phyloP scores from a whole-genome alignment of 129 eudicot genomes.

The Gnaphalium uliginosum region DNA sequence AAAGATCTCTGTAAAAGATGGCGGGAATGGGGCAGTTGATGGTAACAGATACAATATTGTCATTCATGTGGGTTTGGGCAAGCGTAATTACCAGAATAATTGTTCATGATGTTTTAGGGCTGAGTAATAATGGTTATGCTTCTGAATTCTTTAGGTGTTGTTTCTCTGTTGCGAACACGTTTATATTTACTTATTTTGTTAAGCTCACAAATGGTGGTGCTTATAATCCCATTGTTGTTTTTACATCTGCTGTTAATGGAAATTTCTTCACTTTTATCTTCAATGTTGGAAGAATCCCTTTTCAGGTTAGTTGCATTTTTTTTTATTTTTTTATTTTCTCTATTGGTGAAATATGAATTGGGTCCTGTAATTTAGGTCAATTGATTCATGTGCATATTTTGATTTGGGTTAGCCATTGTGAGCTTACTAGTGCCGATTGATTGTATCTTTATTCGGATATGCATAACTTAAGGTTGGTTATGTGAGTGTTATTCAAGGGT shows the following conservation, averaged over 20 bases:
- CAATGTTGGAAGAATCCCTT: slow-evolving; percentile 81
- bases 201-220: slow-evolving; percentile 67
- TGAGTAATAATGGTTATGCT: slow-evolving; percentile 28
- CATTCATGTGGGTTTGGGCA: slow-evolving; percentile 85
- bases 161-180: slow-evolving; percentile 53
- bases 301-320: slow-evolving; percentile 62
- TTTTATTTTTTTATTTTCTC: not conserved
- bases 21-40: slow-evolving; percentile 43
- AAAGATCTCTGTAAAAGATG: slow-evolving; percentile 12
- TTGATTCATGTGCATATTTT: not conserved
- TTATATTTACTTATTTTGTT: slow-evolving; percentile 55
- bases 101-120: slow-evolving; percentile 40
- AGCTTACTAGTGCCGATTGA: not conserved
- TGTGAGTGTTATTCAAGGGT: not conserved
- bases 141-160: slow-evolving; percentile 47
- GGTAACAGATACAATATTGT: slow-evolving; percentile 57
- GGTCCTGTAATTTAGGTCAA: not conserved
- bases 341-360: not conserved
- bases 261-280: slow-evolving; percentile 48
- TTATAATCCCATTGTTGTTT: slow-evolving; percentile 64
- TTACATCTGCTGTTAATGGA: slow-evolving; percentile 60
- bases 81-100: slow-evolving; percentile 51
- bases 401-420: not conserved
- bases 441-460: not conserved
- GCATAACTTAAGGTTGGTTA: slow-evolving; percentile 3